Evolutionary conservation across 257 asterid genomes (phyloP).

Genomic region (Catharanthus roseus): DNA sequence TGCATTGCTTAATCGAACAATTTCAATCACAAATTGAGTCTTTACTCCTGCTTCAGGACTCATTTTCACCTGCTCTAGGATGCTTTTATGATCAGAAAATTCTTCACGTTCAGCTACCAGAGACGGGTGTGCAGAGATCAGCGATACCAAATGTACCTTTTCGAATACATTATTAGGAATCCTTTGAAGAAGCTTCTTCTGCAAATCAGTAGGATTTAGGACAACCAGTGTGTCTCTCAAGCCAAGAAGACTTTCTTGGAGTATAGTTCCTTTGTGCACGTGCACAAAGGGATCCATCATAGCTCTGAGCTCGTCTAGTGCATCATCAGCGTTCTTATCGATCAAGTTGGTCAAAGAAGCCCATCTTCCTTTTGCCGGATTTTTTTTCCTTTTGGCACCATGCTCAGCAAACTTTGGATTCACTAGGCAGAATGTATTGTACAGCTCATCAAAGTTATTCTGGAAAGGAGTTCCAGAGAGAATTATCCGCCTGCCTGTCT

Average conservation of each 20-base stretch:
- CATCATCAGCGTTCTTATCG: slow-evolving; percentile 17
- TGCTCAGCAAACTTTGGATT: slow-evolving; percentile 41
- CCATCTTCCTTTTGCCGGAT: slow-evolving; percentile 31
- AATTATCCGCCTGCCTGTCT: slow-evolving; percentile 54
- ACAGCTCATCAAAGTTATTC: slow-evolving; percentile 59
- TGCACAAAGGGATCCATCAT: slow-evolving; percentile 66
- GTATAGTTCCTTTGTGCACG: slow-evolving; percentile 48
- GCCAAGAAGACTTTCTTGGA: slow-evolving; percentile 57
- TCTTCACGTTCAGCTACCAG: slow-evolving; percentile 29
- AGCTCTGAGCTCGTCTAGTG: slow-evolving; percentile 34
- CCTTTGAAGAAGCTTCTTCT: slow-evolving; percentile 28
- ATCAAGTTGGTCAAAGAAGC: slow-evolving; percentile 34
- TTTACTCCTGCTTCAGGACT: slow-evolving; percentile 57
- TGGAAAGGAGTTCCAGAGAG: slow-evolving; percentile 87
- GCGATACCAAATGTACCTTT: slow-evolving; percentile 35
- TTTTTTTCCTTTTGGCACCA: neutral
- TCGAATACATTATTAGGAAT: slow-evolving; percentile 8
- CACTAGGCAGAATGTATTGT: slow-evolving; percentile 61
- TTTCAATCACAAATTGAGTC: slow-evolving; percentile 44
- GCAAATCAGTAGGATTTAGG: slow-evolving; percentile 51
- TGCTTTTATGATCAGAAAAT: slow-evolving; percentile 17
- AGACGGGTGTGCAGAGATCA: slow-evolving; percentile 67
- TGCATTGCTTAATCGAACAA: slow-evolving; percentile 32
- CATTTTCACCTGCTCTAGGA: slow-evolving; percentile 20
- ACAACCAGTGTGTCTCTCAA: slow-evolving; percentile 40